Conservation (phyloP, 2,329 filamentous ascomycete genomes). For the Pyrenochaeta sp. region DNA sequence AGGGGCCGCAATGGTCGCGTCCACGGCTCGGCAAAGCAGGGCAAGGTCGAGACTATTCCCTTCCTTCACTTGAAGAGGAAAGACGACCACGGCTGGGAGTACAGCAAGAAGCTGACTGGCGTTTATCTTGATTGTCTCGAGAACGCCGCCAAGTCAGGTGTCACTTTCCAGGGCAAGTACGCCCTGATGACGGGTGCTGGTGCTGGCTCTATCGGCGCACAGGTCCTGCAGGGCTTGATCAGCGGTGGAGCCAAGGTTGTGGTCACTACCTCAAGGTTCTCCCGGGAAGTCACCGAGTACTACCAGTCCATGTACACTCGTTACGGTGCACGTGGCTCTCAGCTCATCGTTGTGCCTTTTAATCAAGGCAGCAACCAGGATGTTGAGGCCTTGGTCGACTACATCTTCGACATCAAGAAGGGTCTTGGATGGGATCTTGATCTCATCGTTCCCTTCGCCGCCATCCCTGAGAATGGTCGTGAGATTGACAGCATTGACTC, state of each 20-base stretch:
- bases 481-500: conserved; percentile 98
- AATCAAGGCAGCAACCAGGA: conserved; percentile 99
- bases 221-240: conserved; percentile 94
- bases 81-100: conserved; percentile 94
- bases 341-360: conserved; percentile 97
- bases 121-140: conserved; percentile 92
- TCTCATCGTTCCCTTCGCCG: conserved; percentile 93
- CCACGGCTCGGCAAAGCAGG: conserved; percentile 70
- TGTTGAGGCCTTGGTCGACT: conserved; percentile 90
- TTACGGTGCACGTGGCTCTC: conserved; percentile 90
- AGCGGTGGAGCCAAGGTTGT: conserved; percentile 96
- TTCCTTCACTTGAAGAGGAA: conserved; percentile 98
- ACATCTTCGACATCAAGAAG: conserved; percentile 96
- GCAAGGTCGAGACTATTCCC: conserved; percentile 95
- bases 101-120: conserved; percentile 97
- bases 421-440: conserved; percentile 98
- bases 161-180: conserved; percentile 94
- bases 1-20: conserved; percentile 63
- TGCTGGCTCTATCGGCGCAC: conserved; percentile 95
- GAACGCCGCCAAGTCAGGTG: conserved; percentile 83
- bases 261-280: conserved; percentile 96
- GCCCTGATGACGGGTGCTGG: conserved; percentile 98
- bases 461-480: conserved; percentile 96
- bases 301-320: conserved; percentile 99
- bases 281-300: conserved; percentile 96